These are phyloP conservation scores for Tolypocladium cylindrosporum DNA, from an alignment of 2,329 filamentous ascomycete species.

Conservation along the genomic window DNA sequence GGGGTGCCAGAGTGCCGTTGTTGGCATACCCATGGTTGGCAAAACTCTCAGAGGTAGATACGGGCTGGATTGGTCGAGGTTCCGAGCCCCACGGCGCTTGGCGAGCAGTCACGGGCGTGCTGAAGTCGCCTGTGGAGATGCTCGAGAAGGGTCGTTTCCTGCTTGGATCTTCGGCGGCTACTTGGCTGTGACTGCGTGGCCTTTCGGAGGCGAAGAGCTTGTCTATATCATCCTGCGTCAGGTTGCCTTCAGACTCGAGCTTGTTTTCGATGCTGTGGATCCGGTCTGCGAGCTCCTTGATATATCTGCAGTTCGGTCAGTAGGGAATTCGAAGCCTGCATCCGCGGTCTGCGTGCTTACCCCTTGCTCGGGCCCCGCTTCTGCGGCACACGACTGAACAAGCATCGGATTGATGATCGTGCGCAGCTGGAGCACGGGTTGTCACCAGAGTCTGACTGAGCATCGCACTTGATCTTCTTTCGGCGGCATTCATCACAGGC, in stretches of 20 bases:
- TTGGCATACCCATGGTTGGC: constrained; percentile 22
- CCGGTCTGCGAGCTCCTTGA: constrained; percentile 82
- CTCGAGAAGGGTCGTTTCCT: constrained; percentile 39
- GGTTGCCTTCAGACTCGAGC: constrained; percentile 43
- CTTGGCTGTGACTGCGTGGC: constrained; percentile 18
- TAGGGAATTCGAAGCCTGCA: neutral
- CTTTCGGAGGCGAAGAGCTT: constrained; percentile 25
- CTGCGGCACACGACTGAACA: constrained; percentile 81
- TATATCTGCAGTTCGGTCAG: constrained; percentile 49
- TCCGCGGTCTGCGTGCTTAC: constrained; percentile 27
- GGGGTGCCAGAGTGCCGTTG: constrained; percentile 34
- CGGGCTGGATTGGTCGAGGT: constrained; percentile 31
- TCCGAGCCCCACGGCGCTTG: constrained; percentile 39
- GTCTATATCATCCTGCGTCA: constrained; percentile 37
- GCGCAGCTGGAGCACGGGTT: constrained; percentile 75
- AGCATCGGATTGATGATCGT: constrained; percentile 63
- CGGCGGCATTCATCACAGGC: constrained; percentile 84
- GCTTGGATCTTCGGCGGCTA: constrained; percentile 15
- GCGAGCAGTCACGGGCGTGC: constrained; percentile 29
- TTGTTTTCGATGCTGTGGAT: constrained; percentile 76
- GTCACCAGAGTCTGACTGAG: constrained; percentile 61
- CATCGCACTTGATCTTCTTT: constrained; percentile 87
- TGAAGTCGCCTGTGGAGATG: constrained; percentile 31
- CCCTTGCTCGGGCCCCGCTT: constrained; percentile 87
- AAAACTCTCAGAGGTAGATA: constrained; percentile 23